phyloP scores from a whole-genome alignment of 2,329 filamentous ascomycete species.

The Colletotrichum noveboracense region DNA sequence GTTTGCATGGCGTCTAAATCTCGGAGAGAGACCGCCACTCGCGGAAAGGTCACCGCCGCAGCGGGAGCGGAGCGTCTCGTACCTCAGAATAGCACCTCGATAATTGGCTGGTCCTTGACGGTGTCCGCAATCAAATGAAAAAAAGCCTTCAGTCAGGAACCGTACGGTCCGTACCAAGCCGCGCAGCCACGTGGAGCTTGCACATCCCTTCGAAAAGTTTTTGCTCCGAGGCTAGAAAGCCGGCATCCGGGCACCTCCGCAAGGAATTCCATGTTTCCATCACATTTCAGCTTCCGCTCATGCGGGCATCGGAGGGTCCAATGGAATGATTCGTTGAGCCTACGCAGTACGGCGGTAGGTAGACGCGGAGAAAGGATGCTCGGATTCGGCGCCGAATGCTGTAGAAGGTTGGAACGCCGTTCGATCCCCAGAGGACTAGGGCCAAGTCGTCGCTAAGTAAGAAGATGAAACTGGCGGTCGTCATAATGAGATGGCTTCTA shows the following conservation, averaged over 20 bases:
- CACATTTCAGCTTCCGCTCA: neutral
- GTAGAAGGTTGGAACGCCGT: constrained; percentile 3
- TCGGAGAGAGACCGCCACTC: neutral
- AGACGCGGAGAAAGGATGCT: neutral
- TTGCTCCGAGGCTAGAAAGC: neutral
- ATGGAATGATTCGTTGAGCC: neutral
- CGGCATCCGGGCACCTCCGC: neutral
- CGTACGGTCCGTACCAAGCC: neutral
- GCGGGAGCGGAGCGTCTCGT: neutral
- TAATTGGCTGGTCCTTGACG: neutral
- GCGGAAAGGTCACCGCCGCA: neutral
- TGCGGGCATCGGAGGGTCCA: neutral
- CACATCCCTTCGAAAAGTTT: neutral
- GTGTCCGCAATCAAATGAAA: neutral
- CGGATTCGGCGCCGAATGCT: neutral
- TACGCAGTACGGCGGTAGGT: neutral
- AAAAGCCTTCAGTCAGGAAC: neutral
- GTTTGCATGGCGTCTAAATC: neutral
- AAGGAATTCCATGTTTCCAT: neutral
- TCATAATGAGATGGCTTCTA: neutral
- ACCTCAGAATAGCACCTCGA: neutral
- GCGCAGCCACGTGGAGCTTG: neutral
- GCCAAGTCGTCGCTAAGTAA: neutral
- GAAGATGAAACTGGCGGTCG: neutral
- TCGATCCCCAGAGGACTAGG: neutral